Percentiles rank a stretch among this genome's conserved stretches.
phyloP scores from a whole-genome alignment of 768 basidiomycete species.

The Phlebiopsis flavidoalba region DNA sequence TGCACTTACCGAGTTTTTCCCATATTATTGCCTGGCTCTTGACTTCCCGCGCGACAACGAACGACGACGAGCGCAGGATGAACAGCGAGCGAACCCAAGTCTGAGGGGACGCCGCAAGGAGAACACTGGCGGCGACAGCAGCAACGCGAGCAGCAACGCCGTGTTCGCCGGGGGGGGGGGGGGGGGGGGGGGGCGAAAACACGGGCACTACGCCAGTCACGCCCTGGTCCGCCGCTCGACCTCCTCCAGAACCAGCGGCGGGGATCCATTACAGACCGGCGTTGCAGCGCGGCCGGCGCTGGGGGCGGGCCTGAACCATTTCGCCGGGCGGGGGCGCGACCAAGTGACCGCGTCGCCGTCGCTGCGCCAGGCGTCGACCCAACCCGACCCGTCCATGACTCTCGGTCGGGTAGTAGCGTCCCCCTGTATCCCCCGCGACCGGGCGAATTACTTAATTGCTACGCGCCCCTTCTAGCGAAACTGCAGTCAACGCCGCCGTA shows the following conservation, averaged over 20 bases:
- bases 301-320: constrained; percentile 15
- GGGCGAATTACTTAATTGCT: constrained; percentile 19
- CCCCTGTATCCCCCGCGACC: constrained; percentile 2
- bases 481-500: constrained; percentile 63
- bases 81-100: constrained; percentile 3
- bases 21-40: constrained; percentile 10
- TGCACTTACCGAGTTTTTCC: constrained; percentile 10
- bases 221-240: constrained; percentile 71
- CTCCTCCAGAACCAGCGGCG: constrained; percentile 77
- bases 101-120: constrained; percentile 1
- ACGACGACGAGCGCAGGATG: constrained; percentile 9
- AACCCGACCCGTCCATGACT: constrained; percentile 5
- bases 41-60: constrained; percentile 9
- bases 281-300: constrained; percentile 54
- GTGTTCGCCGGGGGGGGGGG: no score
- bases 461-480: constrained; percentile 29
- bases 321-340: constrained; percentile 2
- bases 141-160: not conserved
- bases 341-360: constrained; percentile 5
- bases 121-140: not conserved
- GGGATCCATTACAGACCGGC: constrained; percentile 80
- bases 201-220: constrained; percentile 49
- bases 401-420: constrained; percentile 5
- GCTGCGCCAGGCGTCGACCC: constrained; percentile 16
- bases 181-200: no score